These are phyloP conservation scores for Achlya hypogyna DNA, from an alignment of 352 stramenopile species.

Conservation along the genomic window DNA sequence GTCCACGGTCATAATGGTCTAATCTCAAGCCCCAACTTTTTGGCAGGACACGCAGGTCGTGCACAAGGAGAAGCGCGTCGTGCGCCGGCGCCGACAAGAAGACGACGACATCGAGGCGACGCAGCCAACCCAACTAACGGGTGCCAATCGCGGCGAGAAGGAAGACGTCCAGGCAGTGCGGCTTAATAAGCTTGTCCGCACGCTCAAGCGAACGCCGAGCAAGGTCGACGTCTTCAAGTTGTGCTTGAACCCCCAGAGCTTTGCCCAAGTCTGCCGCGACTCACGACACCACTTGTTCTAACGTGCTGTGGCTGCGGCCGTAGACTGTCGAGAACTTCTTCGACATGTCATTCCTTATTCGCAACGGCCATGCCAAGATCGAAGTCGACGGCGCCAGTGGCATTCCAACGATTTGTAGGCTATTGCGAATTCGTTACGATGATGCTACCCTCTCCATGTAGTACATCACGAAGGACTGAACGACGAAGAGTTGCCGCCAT, in stretches of 20 bases:
- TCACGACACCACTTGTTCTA: neutral
- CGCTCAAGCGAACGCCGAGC: conserved; percentile 31
- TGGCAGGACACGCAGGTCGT: conserved; percentile 57
- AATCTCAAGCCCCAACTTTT: neutral
- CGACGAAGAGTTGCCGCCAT: conserved; percentile 39
- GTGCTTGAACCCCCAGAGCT: conserved; percentile 59
- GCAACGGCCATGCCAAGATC: conserved; percentile 58
- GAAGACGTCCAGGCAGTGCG: conserved; percentile 71
- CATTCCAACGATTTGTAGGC: conserved; percentile 52
- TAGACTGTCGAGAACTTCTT: conserved; percentile 81
- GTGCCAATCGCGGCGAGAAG: conserved; percentile 34
- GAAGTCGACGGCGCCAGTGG: conserved; percentile 41
- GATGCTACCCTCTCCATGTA: conserved; percentile 19
- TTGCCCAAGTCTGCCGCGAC: conserved; percentile 44
- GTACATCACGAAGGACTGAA: conserved; percentile 52
- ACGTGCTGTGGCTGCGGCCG: neutral
- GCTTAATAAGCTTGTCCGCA: conserved; percentile 56
- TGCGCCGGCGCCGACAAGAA: conserved; percentile 34
- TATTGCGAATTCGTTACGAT: neutral
- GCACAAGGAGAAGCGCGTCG: conserved; percentile 52
- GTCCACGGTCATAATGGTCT: conserved; percentile 49
- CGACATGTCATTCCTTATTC: conserved; percentile 74
- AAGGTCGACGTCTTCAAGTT: conserved; percentile 54
- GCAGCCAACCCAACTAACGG: conserved; percentile 64
- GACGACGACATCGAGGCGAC: conserved; percentile 43